Percentiles rank a stretch among this genome's conserved stretches.
These are phyloP conservation scores for Collybia sordida DNA, from an alignment of 768 basidiomycete genomes.

Conservation along the genomic window DNA sequence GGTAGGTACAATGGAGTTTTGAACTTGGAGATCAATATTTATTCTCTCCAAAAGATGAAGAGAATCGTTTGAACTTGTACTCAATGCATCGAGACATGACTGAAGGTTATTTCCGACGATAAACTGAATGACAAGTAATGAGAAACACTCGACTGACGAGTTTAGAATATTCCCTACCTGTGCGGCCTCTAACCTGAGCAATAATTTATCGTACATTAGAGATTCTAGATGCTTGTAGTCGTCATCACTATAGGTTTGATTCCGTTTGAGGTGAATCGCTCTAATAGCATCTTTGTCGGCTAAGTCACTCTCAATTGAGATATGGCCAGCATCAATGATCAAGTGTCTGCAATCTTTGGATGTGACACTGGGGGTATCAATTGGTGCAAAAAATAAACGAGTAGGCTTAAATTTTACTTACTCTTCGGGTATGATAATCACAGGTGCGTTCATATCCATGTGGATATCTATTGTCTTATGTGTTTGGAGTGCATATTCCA, in stretches of 20 bases:
- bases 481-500: conserved; percentile 89
- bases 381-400: conserved; percentile 2
- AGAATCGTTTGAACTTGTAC: conserved; percentile 49
- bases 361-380: conserved; percentile 57
- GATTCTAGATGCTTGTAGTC: conserved; percentile 86
- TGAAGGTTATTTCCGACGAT: conserved; percentile 84
- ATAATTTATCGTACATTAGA: conserved; percentile 93
- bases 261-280: conserved; percentile 78
- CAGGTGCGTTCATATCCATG: conserved; percentile 93
- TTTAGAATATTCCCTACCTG: conserved; percentile 55
- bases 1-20: conserved; percentile 89
- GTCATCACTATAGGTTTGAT: conserved; percentile 80
- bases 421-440: conserved; percentile 97
- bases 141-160: conserved; percentile 7
- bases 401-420: conserved; percentile 40
- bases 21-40: conserved; percentile 84
- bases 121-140: conserved; percentile 65
- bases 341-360: conserved; percentile 79
- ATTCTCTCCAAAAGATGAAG: conserved; percentile 92
- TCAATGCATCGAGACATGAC: conserved; percentile 78
- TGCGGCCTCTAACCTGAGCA: conserved; percentile 79
- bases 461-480: conserved; percentile 98
- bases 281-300: conserved; percentile 81
- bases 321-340: conserved; percentile 94
- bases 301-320: conserved; percentile 87